Evolutionary conservation across 2,329 filamentous ascomycete species (phyloP).

Genomic region (Aspergillus melleus): DNA sequence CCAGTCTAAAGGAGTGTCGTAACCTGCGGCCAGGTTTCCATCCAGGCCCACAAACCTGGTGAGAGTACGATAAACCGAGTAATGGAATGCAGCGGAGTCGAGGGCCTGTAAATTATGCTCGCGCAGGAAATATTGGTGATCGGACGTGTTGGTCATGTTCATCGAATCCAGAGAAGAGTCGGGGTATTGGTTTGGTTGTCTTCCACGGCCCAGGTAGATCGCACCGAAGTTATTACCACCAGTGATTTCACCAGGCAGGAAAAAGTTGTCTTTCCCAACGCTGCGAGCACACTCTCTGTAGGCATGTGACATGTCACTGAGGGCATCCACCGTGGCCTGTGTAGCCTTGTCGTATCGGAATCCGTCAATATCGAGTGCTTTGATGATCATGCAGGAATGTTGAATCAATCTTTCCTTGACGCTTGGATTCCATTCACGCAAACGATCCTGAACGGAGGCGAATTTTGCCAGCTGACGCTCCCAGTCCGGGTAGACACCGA

Average conservation of each 20-base stretch:
- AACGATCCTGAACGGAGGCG: constrained; percentile 65
- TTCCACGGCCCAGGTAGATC: constrained; percentile 63
- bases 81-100: constrained; percentile 63
- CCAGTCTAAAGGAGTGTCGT: constrained; percentile 57
- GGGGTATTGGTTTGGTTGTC: constrained; percentile 56
- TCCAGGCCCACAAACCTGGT: constrained; percentile 62
- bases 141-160: constrained; percentile 46
- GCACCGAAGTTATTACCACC: constrained; percentile 62
- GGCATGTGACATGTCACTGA: constrained; percentile 58
- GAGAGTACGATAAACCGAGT: constrained; percentile 63
- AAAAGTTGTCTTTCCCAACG: constrained; percentile 64
- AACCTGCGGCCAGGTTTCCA: constrained; percentile 55
- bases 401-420: constrained; percentile 59
- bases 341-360: constrained; percentile 68
- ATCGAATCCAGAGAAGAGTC: constrained; percentile 51
- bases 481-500: constrained; percentile 64
- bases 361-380: constrained; percentile 65
- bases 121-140: constrained; percentile 53
- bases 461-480: constrained; percentile 66
- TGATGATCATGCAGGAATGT: constrained; percentile 64
- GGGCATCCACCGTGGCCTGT: constrained; percentile 62
- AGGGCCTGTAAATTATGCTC: constrained; percentile 54
- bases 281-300: constrained; percentile 58
- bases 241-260: constrained; percentile 64
- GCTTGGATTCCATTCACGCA: constrained; percentile 63